Evolutionary conservation across 2,329 filamentous ascomycete genomes (phyloP).

Genomic region (Didymella sp.): DNA sequence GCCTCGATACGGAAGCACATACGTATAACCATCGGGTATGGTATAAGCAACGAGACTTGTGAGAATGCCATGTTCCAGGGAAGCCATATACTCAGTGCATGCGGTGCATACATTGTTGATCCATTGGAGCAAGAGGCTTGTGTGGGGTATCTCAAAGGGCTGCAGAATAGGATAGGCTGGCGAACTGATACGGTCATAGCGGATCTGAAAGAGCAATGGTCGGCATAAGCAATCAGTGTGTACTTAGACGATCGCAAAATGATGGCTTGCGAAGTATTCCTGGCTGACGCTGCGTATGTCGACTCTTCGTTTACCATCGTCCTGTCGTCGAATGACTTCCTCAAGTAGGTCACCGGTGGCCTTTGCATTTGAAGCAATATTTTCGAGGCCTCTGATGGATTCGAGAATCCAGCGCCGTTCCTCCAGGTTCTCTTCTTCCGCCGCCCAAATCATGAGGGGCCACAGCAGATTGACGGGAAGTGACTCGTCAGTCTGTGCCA

Average conservation of each 20-base stretch:
- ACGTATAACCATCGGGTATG: constrained; percentile 40
- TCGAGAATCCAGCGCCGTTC: constrained; percentile 61
- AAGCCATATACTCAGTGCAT: constrained; percentile 40
- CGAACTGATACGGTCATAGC: constrained; percentile 37
- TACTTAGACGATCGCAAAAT: constrained; percentile 61
- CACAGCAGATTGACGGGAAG: constrained; percentile 65
- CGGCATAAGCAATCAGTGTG: neutral
- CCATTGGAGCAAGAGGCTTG: constrained; percentile 37
- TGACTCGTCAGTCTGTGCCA: constrained; percentile 55
- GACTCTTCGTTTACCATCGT: constrained; percentile 46
- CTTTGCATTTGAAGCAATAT: constrained; percentile 51
- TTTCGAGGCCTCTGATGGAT: constrained; percentile 54
- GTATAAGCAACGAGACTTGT: constrained; percentile 37
- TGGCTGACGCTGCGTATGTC: constrained; percentile 51
- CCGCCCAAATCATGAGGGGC: constrained; percentile 64
- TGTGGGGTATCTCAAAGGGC: constrained; percentile 33
- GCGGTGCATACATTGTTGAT: constrained; percentile 39
- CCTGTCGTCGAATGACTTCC: constrained; percentile 50
- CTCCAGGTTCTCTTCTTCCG: constrained; percentile 59
- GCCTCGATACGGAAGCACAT: constrained; percentile 38
- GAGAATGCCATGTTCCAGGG: constrained; percentile 43
- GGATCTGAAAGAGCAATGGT: constrained; percentile 38
- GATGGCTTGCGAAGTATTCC: constrained; percentile 58
- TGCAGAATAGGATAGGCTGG: constrained; percentile 38
- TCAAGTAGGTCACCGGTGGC: constrained; percentile 51